phyloP scores from a whole-genome alignment of 148 eudicot genomes.

The Vaccinium darrowii region DNA sequence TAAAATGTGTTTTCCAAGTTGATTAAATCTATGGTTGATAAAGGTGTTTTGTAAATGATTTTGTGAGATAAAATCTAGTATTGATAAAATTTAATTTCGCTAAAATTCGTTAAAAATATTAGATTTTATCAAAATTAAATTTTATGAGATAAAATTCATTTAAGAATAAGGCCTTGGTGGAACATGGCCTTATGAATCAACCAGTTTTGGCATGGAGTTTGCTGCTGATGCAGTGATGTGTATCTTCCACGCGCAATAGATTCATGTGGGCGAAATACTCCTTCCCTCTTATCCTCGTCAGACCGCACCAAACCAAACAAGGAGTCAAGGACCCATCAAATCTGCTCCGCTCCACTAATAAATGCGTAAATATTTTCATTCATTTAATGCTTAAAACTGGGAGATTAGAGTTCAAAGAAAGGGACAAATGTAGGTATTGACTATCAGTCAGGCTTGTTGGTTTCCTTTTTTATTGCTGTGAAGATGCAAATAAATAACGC shows the following conservation, averaged over 20 bases:
- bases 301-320: slow-evolving; percentile 35
- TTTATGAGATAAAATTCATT: too few species aligned
- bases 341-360: slow-evolving; percentile 12
- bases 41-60: too few species aligned
- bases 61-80: too few species aligned
- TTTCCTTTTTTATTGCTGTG: slow-evolving; percentile 15
- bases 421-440: slow-evolving; percentile 53
- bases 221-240: background rate
- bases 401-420: slow-evolving; percentile 10
- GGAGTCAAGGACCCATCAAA: slow-evolving; percentile 21
- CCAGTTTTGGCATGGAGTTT: background rate
- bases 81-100: too few species aligned
- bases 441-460: slow-evolving; percentile 31
- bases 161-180: too few species aligned
- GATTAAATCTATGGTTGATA: too few species aligned
- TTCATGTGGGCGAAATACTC: slow-evolving; percentile 11
- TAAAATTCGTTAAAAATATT: too few species aligned
- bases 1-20: too few species aligned
- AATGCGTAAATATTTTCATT: background rate
- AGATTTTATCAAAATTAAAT: too few species aligned
- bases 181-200: too few species aligned
- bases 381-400: background rate
- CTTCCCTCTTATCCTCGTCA: background rate
- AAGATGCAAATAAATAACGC: background rate
- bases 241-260: slow-evolving; percentile 10